Evolutionary conservation across 345 rosid species (phyloP), one percentile per base, ranked within the genome.

Genomic region (Brassica rapa): DNA sequence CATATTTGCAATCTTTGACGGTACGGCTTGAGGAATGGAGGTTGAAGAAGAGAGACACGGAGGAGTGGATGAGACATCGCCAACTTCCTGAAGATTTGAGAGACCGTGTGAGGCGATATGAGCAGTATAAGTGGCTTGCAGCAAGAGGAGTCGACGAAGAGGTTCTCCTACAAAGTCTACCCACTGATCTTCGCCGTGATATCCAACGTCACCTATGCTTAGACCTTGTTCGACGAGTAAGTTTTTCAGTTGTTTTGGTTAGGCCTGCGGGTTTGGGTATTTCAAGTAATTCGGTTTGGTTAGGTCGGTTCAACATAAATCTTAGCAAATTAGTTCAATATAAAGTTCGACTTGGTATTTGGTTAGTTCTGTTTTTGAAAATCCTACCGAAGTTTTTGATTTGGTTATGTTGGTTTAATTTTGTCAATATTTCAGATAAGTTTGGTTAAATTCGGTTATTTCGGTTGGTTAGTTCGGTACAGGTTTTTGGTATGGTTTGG

Each of bases 1-100:
- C 98, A 57, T 94, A 89, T 80, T 85, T 92, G 77, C 97, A 94
- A 84, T 92, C 97, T 64, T 84, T 92, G 70, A 90, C 92, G 2
- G 88, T 90, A 69, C 86, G 97, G 81, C 92, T 89, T 6, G 97
- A 94, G 85, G 97, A 94, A 83, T 94, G 98, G 97, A 92, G 98
- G 75, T 80, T 92, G 23, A 90, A 88, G 84, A 87, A 88, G 79
- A 88, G 97, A 81, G 98, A 94, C 79, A 92, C 96, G 0, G 97
- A 94, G 76, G 94, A 92, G 77, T 94, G 98, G 98, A 94, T 92
- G 97, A 86, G 85, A 81, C 97, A 92, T 80, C 96, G 97, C 37
- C 93, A 90, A 80, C 97, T 92, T 66, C 98, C 97, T 43, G 93
- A 87, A 77, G 95, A 88, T 70, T 78, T 94, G 82, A 90, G 71